These are phyloP conservation scores for Euphorbia lathyris DNA, from an alignment of 345 rosid species.

Conservation along the genomic window DNA sequence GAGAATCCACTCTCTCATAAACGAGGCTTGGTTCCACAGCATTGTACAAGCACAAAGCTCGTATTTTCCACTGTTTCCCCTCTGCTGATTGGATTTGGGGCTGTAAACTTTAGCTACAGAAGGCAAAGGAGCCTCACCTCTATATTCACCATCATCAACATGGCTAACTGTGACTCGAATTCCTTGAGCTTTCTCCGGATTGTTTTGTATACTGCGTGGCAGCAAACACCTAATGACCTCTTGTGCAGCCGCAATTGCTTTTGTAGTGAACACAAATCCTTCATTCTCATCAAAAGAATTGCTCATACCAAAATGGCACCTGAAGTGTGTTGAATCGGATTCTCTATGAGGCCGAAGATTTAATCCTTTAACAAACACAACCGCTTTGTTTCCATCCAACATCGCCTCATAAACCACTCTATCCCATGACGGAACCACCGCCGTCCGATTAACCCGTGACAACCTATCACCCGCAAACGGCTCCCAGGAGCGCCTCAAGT, in stretches of 20 bases:
- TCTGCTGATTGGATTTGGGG: conserved; percentile 19
- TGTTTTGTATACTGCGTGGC: conserved; percentile 53
- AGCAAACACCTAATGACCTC: conserved; percentile 83
- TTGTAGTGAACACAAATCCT: conserved; percentile 43
- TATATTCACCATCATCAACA: conserved; percentile 15
- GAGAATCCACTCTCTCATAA: conserved; percentile 74
- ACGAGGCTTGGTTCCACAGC: conserved; percentile 92
- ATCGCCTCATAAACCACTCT: conserved; percentile 71
- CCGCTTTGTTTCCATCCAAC: conserved; percentile 61
- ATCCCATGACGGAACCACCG: conserved; percentile 56
- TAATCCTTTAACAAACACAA: conserved; percentile 82
- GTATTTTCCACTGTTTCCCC: conserved; percentile 35
- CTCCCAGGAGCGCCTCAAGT: conserved; percentile 45
- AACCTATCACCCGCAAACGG: conserved; percentile 17
- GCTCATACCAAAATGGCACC: conserved; percentile 64
- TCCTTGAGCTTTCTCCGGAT: conserved; percentile 50
- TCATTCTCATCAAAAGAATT: conserved; percentile 33
- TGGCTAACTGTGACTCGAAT: conserved; percentile 44
- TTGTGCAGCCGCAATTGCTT: conserved; percentile 78
- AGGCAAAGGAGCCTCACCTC: conserved; percentile 36
- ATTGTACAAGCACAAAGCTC: conserved; percentile 90
- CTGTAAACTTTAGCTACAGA: conserved; percentile 58
- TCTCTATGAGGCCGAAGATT: conserved; percentile 77
- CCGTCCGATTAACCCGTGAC: conserved; percentile 30
- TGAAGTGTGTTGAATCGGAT: conserved; percentile 57